Base-by-base conservation (phyloP, 768 basidiomycete species). In the Guyanaporus albipodus region DNA sequence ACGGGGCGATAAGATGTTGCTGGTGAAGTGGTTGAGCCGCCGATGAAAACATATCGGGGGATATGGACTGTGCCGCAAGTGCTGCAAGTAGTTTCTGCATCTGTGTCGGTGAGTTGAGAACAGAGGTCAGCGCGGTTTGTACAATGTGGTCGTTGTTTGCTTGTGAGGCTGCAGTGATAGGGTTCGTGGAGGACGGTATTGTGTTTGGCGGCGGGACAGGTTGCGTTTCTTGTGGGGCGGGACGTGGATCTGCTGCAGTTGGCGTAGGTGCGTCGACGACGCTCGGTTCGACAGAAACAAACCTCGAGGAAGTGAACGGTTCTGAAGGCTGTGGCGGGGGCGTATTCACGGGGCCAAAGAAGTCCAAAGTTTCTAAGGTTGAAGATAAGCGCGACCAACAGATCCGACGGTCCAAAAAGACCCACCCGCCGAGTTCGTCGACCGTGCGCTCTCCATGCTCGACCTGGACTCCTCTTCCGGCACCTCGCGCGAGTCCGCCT, bases 1-100 rank as follows among this genome's bases (percentile, higher is more conserved):
- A 58, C 9, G 64, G 61, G 36, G 63, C 61, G 32, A 71, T 48
- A 38, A 52, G 50, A 17, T 61, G 57, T 49, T 65, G 52, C 21
- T 34, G 56, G 41, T 48, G 57, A 29, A 58, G 54, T 17, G 51
- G 49, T 43, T 57, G 58, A 17, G 37, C 15, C 3, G 52, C 21
- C 18, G 47, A 38, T 2, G 66, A 38, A 18, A 67, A 47, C 22
- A 54, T 47, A 3, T 67, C 61, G 12, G 56, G 46, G 24, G 50
- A 36, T 35, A 65, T 53, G 1, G 61, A 52, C 38, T 58, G 62
- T 11, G 60, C 42, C 50, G 61, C 54, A 1, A 82, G 67, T 0
- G 75, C 70, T 0, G 70, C 66, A 15, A 83, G 66, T 8, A 86
- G 66, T 43, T 78, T 75, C 49, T 84, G 82, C 42, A 85, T 71